These are phyloP conservation scores for Ceratobasidium sp. DNA, from an alignment of 1,284 basidiomycete species.

Conservation along the genomic window DNA sequence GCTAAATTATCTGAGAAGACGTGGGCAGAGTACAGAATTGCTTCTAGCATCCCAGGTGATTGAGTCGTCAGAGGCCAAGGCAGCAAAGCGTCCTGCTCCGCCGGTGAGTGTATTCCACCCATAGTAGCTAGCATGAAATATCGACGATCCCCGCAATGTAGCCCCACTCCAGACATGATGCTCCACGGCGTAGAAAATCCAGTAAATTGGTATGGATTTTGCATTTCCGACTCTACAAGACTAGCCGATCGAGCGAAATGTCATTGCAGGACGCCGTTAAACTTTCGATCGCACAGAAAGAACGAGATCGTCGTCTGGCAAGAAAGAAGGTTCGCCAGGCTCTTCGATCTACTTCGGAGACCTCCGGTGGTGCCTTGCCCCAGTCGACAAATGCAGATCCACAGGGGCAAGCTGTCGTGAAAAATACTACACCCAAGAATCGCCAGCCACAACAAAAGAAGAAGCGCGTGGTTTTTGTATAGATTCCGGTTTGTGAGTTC, in stretches of 20 bases:
- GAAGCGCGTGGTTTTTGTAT: slow-evolving; percentile 34
- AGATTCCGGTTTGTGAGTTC: slow-evolving; percentile 4
- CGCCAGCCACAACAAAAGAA: not conserved
- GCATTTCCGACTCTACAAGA: not conserved
- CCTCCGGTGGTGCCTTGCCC: not conserved
- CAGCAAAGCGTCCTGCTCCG: not conserved
- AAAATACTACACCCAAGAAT: not conserved
- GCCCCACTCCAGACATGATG: not conserved
- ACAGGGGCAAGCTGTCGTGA: not conserved
- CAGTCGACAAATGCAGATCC: not conserved
- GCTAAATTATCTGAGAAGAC: not conserved
- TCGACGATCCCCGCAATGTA: not conserved
- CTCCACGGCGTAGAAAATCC: slow-evolving; percentile 14
- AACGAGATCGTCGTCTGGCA: slow-evolving; percentile 11
- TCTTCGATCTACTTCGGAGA: not conserved
- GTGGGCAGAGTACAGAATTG: not conserved
- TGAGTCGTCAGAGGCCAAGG: slow-evolving; percentile 8
- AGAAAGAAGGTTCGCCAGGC: slow-evolving; percentile 12
- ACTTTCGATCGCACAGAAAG: slow-evolving; percentile 21
- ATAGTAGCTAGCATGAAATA: not conserved
- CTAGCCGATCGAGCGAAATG: not conserved
- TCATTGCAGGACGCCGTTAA: slow-evolving; percentile 10
- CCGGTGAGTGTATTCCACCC: not conserved
- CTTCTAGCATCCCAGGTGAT: slow-evolving; percentile 28
- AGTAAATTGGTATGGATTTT: slow-evolving; percentile 21